Evolutionary conservation across 768 basidiomycete genomes (phyloP).

Genomic region (Suillus plorans): DNA sequence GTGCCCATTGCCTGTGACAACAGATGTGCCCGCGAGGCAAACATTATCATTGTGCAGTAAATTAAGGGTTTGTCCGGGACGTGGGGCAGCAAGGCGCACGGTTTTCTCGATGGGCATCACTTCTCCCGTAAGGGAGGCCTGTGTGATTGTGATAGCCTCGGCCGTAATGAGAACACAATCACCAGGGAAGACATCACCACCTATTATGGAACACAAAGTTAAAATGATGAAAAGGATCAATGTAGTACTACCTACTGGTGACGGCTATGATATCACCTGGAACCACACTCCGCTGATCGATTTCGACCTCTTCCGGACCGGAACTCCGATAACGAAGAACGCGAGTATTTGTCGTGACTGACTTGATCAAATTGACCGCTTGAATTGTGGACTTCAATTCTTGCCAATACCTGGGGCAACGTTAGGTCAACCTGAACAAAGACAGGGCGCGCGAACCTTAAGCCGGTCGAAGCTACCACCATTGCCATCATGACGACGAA

Average conservation of each 20-base stretch:
- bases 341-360: conserved; percentile 32
- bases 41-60: conserved; percentile 33
- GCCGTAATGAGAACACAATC: conserved; percentile 34
- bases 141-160: conserved; percentile 32
- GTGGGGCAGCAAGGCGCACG: conserved; percentile 14
- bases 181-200: conserved; percentile 36
- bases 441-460: conserved; percentile 20
- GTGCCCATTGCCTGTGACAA: conserved; percentile 31
- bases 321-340: conserved; percentile 28
- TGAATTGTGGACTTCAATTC: conserved; percentile 35
- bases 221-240: not conserved
- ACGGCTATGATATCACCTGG: conserved; percentile 33
- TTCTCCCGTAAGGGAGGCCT: conserved; percentile 38
- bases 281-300: conserved; percentile 31
- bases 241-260: conserved; percentile 22
- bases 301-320: conserved; percentile 24
- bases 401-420: conserved; percentile 28
- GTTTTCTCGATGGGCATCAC: conserved; percentile 34
- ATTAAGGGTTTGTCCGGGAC: conserved; percentile 22
- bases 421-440: not conserved
- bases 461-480: conserved; percentile 34
- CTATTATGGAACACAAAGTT: conserved; percentile 13
- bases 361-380: conserved; percentile 33
- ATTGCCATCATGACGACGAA: conserved; percentile 35
- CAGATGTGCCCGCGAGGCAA: conserved; percentile 35